Evolutionary conservation across 805 yeast genomes (phyloP).

Genomic region (Wickerhamiella slavikovae): DNA sequence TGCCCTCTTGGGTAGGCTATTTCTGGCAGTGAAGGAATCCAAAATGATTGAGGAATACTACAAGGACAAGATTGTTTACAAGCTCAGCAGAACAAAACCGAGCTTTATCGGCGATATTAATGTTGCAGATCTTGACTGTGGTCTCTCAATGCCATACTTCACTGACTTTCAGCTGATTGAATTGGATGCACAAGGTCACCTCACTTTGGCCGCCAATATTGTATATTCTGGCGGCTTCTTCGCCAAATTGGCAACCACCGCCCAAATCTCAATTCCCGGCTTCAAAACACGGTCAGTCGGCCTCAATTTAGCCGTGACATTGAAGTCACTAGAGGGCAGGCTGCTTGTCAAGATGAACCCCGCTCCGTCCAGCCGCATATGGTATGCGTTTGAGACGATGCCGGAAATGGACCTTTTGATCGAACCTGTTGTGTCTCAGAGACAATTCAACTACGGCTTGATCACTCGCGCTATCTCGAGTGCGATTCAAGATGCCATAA

Average conservation of each 20-base stretch:
- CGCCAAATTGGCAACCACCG: slow-evolving; percentile 62
- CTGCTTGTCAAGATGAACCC: slow-evolving; percentile 52
- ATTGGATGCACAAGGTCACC: slow-evolving; percentile 61
- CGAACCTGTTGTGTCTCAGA: slow-evolving; percentile 80
- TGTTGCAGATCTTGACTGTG: slow-evolving; percentile 52
- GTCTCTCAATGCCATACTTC: slow-evolving; percentile 60
- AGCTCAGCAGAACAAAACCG: slow-evolving; percentile 66
- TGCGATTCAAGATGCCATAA: slow-evolving; percentile 57
- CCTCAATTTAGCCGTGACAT: slow-evolving; percentile 44
- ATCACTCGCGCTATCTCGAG: slow-evolving; percentile 64
- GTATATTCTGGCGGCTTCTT: slow-evolving; percentile 59
- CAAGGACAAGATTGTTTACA: slow-evolving; percentile 39
- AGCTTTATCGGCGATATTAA: slow-evolving; percentile 71
- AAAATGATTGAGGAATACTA: slow-evolving; percentile 38
- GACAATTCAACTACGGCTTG: slow-evolving; percentile 57
- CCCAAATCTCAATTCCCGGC: slow-evolving; percentile 52
- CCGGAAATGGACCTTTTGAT: slow-evolving; percentile 57
- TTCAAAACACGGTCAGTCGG: slow-evolving; percentile 59
- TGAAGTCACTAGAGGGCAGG: slow-evolving; percentile 55
- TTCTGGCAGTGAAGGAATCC: slow-evolving; percentile 57
- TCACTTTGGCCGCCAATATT: slow-evolving; percentile 39
- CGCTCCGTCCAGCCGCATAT: slow-evolving; percentile 75
- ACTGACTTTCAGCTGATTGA: slow-evolving; percentile 50
- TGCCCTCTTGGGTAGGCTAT: slow-evolving; percentile 67
- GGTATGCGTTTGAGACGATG: slow-evolving; percentile 73